Evolutionary conservation across 768 basidiomycete genomes (phyloP).

Genomic region (Russula vinacea): DNA sequence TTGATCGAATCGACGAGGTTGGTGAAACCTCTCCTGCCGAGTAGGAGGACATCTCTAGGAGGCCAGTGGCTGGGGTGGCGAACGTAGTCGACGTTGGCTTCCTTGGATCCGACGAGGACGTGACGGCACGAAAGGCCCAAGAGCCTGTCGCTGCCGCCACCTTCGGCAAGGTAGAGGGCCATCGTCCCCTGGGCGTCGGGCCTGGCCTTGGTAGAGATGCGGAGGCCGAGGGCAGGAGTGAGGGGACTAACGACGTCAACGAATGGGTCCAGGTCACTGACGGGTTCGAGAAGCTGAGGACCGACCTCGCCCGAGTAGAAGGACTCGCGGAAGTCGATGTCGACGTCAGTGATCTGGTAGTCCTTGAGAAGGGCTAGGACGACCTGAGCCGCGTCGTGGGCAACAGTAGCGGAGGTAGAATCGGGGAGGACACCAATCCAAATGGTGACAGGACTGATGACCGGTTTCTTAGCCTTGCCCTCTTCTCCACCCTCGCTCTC

Average conservation of each 20-base stretch:
- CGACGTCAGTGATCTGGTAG: conserved; percentile 37
- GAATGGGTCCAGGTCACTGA: conserved; percentile 34
- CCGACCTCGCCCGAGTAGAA: conserved; percentile 34
- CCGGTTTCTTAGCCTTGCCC: conserved; percentile 1
- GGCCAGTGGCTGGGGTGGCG: conserved; percentile 33
- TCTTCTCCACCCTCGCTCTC: conserved; percentile 22
- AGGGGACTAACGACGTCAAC: conserved; percentile 36
- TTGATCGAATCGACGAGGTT: conserved; percentile 37
- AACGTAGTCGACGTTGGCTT: conserved; percentile 35
- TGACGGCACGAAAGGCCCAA: conserved; percentile 38
- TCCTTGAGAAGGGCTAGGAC: not conserved
- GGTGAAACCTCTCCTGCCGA: conserved; percentile 34
- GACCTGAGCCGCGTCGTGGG: conserved; percentile 7
- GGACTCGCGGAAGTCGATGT: conserved; percentile 41
- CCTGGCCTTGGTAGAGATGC: conserved; percentile 38
- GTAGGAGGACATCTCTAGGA: conserved; percentile 37
- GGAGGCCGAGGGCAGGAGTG: conserved; percentile 39
- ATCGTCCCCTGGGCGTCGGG: conserved; percentile 37
- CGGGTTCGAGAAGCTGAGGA: conserved; percentile 37
- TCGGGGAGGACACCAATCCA: conserved; percentile 43
- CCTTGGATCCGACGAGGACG: conserved; percentile 33
- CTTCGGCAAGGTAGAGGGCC: conserved; percentile 39
- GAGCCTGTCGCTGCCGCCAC: conserved; percentile 34
- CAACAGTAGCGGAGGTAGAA: conserved; percentile 28
- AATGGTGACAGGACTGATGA: conserved; percentile 33